phyloP scores from a whole-genome alignment of 2,329 filamentous ascomycete species.

The Pezicula neosporulosa region DNA sequence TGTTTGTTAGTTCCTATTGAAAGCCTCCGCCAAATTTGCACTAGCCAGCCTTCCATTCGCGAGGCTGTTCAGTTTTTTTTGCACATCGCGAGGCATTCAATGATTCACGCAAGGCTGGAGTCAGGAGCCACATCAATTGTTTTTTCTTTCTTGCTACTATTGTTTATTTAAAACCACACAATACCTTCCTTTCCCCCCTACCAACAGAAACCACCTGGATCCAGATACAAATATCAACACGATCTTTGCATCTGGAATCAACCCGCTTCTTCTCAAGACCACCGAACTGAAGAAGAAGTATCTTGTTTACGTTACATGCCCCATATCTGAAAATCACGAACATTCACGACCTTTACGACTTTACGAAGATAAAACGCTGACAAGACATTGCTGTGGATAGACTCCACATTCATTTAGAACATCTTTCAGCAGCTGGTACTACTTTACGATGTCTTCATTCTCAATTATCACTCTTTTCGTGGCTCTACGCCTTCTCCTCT shows the following conservation, averaged over 20 bases:
- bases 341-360: background rate
- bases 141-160: background rate
- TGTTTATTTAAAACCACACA: background rate
- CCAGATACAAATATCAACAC: too few relatives aligned
- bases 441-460: conserved; percentile 28
- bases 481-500: conserved; percentile 23
- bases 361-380: conserved; percentile 9
- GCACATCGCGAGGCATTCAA: background rate
- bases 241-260: too few relatives aligned
- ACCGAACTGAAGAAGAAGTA: background rate
- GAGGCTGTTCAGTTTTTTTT: background rate
- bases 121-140: background rate
- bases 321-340: background rate
- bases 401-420: conserved; percentile 24
- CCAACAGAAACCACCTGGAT: background rate
- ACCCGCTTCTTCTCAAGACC: background rate
- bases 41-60: background rate
- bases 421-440: conserved; percentile 28
- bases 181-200: background rate
- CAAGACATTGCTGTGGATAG: conserved; percentile 9
- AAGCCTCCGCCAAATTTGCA: background rate
- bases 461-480: conserved; percentile 24
- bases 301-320: background rate
- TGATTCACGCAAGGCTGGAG: background rate
- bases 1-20: background rate